These are phyloP conservation scores for Parachaetomium inaequale DNA, from an alignment of 495 filamentous ascomycete genomes.

Conservation along the genomic window DNA sequence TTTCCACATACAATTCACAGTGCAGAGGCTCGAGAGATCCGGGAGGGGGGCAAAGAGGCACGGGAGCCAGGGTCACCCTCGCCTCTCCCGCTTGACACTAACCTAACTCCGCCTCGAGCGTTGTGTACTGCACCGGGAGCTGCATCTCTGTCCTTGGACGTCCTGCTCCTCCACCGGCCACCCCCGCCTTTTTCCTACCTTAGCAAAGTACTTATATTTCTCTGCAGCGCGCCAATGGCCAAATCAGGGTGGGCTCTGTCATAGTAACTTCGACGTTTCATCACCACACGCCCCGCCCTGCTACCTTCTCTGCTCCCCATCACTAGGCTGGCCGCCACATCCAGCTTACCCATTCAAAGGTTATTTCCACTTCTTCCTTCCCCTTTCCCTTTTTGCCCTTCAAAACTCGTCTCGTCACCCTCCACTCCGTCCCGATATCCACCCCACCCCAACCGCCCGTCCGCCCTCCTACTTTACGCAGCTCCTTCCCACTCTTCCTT, in stretches of 20 bases:
- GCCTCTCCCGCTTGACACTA: conserved; percentile 28
- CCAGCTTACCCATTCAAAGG: conserved; percentile 50
- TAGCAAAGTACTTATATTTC: conserved; percentile 35
- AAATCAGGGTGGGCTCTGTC: conserved; percentile 48
- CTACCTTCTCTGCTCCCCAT: conserved; percentile 35
- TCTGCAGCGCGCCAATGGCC: conserved; percentile 35
- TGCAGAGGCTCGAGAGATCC: conserved; percentile 17
- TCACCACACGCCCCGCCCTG: conserved; percentile 46
- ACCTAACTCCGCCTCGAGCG: conserved; percentile 33
- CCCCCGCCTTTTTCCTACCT: conserved; percentile 29
- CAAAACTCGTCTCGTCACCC: conserved; percentile 6
- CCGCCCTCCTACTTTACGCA: conserved; percentile 19
- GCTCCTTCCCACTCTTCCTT: conserved; percentile 12
- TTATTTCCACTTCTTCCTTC: conserved; percentile 45
- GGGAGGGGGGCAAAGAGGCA: conserved; percentile 28
- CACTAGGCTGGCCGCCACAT: conserved; percentile 51
- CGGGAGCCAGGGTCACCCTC: conserved; percentile 34
- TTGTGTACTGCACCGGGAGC: conserved; percentile 14
- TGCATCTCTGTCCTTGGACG: conserved; percentile 20
- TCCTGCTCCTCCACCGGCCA: conserved; percentile 26
- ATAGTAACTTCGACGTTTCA: conserved; percentile 47
- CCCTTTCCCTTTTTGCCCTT: conserved; percentile 22
- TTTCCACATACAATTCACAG: conserved; percentile 6
- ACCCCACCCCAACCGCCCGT: conserved; percentile 14
- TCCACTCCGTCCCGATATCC: neutral